Evolutionary conservation across 345 rosid genomes (phyloP).

Genomic region (Draba incana): DNA sequence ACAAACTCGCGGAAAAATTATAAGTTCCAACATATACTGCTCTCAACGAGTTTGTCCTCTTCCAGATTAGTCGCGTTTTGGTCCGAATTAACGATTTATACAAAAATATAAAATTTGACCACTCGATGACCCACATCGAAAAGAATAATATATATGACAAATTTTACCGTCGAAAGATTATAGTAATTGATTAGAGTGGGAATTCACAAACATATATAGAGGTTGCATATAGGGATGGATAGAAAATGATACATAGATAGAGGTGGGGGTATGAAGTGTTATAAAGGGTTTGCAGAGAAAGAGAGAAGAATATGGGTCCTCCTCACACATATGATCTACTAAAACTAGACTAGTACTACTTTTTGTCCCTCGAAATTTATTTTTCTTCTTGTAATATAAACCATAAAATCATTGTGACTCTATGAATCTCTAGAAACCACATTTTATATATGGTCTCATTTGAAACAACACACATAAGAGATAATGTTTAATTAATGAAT

Average conservation of each 20-base stretch:
- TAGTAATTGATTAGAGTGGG: slow-evolving; percentile 15
- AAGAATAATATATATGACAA: not conserved
- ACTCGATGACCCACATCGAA: not conserved
- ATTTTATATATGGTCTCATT: slow-evolving; percentile 38
- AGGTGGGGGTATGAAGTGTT: slow-evolving; percentile 42
- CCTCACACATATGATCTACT: slow-evolving; percentile 41
- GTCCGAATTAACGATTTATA: no score
- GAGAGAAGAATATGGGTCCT: slow-evolving; percentile 37
- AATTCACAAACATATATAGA: slow-evolving; percentile 11
- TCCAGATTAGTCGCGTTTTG: no score
- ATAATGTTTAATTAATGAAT: slow-evolving; percentile 31
- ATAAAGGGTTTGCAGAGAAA: slow-evolving; percentile 30
- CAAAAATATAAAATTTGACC: no score
- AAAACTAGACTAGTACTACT: slow-evolving; percentile 46
- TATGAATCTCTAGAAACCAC: slow-evolving; percentile 37
- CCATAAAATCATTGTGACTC: slow-evolving; percentile 26
- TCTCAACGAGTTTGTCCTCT: no score
- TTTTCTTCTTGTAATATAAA: slow-evolving; percentile 31
- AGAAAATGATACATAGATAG: slow-evolving; percentile 4
- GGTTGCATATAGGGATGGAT: slow-evolving; percentile 20
- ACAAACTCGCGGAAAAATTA: not conserved
- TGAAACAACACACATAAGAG: slow-evolving; percentile 40
- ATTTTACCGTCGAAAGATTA: not conserved
- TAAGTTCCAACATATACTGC: no score
- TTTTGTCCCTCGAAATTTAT: slow-evolving; percentile 38